phyloP scores from a whole-genome alignment of 176 grass and related monocot species.

The Tillandsia leiboldiana region DNA sequence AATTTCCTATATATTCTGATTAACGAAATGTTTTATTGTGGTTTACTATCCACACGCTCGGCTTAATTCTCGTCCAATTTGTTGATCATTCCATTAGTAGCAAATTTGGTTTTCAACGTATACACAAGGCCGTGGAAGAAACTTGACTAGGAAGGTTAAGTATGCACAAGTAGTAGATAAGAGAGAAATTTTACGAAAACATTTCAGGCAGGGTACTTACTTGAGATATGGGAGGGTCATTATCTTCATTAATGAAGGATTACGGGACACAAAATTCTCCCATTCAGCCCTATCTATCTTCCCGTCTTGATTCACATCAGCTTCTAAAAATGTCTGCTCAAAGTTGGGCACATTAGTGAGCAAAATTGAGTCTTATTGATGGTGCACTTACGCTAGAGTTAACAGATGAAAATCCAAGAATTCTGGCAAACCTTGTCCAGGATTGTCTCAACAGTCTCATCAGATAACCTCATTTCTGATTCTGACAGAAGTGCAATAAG shows the following conservation, averaged over 20 bases:
- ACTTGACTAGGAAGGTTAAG: no score
- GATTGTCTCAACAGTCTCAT: conserved; percentile 85
- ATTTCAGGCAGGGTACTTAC: conserved; percentile 21
- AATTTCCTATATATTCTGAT: no score
- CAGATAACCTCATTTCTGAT: conserved; percentile 92
- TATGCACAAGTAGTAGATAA: no score
- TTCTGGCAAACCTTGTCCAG: conserved; percentile 69
- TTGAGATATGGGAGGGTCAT: conserved; percentile 98
- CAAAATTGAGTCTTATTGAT: background rate
- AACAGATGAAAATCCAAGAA: conserved; percentile 15
- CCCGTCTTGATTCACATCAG: conserved; percentile 78
- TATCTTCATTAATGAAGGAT: conserved; percentile 93
- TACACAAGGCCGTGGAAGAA: no score
- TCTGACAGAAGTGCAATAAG: conserved; percentile 81
- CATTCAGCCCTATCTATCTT: conserved; percentile 93
- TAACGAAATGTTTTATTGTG: no score
- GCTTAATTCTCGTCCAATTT: no score
- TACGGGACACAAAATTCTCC: conserved; percentile 74
- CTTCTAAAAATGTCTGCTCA: conserved; percentile 82
- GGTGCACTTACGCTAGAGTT: background rate
- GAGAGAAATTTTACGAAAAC: no score
- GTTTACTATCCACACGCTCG: no score
- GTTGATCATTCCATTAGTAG: no score
- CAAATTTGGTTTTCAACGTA: no score
- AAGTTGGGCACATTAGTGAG: conserved; percentile 7